Conservation (phyloP, 164 flowering plant species). For the Macadamia integrifolia region DNA sequence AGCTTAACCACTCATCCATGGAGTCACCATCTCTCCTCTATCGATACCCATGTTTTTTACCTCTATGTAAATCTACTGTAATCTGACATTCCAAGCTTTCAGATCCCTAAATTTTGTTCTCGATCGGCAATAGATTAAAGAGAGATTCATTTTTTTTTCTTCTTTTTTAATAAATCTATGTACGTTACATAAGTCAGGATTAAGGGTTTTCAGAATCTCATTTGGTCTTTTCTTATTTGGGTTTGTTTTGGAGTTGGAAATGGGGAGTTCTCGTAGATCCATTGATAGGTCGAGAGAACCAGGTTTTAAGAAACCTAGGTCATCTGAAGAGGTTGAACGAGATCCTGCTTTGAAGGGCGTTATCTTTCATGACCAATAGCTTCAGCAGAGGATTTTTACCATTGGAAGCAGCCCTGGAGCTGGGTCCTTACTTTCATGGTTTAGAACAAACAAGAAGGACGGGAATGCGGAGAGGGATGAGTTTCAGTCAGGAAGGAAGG, state of each 20-base stretch:
- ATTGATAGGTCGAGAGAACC: slow-evolving; percentile 70
- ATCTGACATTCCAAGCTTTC: background rate
- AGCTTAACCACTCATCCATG: background rate
- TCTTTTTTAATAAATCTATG: background rate
- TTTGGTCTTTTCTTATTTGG: background rate
- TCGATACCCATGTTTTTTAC: background rate
- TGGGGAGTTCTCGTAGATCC: slow-evolving; percentile 82
- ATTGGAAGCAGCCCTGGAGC: slow-evolving; percentile 2
- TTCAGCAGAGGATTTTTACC: slow-evolving; percentile 24
- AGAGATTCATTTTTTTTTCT: background rate
- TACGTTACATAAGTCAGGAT: slow-evolving; percentile 17
- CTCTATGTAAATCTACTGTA: background rate
- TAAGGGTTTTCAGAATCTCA: slow-evolving; percentile 6
- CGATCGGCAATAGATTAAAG: no score
- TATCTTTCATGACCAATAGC: slow-evolving; percentile 20
- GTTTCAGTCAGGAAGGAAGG: background rate
- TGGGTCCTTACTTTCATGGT: slow-evolving; percentile 21
- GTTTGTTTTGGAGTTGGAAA: slow-evolving; percentile 32
- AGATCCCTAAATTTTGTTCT: no score
- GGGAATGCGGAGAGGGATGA: slow-evolving; percentile 36
- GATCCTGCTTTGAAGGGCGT: slow-evolving; percentile 25
- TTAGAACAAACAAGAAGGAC: slow-evolving; percentile 21
- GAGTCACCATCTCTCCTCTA: background rate
- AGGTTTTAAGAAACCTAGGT: slow-evolving; percentile 65
- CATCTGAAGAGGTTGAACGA: slow-evolving; percentile 35